These are phyloP conservation scores for Tetratostichococcus sp. DNA, from an alignment of 139 green algal genomes.

Conservation along the genomic window DNA sequence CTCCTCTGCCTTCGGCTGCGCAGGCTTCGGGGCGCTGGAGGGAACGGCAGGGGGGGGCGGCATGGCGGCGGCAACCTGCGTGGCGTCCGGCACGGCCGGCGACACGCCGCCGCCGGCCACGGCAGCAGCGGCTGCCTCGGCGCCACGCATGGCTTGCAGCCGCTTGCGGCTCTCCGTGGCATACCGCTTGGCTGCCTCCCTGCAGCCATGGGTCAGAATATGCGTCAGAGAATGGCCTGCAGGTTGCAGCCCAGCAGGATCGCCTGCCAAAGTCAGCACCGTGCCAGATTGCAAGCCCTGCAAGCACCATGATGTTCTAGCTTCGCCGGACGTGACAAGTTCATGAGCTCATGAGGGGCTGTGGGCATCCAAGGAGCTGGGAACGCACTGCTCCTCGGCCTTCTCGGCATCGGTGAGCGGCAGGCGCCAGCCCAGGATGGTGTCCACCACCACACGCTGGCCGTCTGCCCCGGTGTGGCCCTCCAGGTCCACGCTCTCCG, in stretches of 20 bases:
- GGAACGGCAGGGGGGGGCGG: too few relatives aligned
- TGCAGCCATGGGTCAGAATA: too few relatives aligned
- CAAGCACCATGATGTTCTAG: too few relatives aligned
- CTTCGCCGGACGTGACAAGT: too few relatives aligned
- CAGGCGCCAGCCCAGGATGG: slow-evolving; percentile 69
- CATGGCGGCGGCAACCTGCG: background rate
- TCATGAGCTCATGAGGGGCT: too few relatives aligned
- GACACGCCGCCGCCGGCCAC: background rate
- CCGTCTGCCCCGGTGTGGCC: background rate
- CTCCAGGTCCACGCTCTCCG: background rate
- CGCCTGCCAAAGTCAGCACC: too few relatives aligned
- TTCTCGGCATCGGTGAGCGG: slow-evolving; percentile 35
- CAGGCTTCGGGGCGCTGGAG: background rate
- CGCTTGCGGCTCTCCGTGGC: background rate
- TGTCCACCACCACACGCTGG: slow-evolving; percentile 49
- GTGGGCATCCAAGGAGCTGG: too few relatives aligned
- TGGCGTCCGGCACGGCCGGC: background rate
- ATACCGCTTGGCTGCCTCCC: background rate
- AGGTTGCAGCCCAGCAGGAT: too few relatives aligned
- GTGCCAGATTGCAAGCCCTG: too few relatives aligned
- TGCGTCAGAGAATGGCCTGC: too few relatives aligned
- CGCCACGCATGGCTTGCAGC: background rate
- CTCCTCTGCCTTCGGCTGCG: background rate
- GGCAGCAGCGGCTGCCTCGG: background rate
- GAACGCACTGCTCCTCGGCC: slow-evolving; percentile 8